Evolutionary conservation across 352 stramenopile genomes (phyloP), one percentile per base, ranked within the genome.

Genomic region (Globisporangium spinosum): DNA sequence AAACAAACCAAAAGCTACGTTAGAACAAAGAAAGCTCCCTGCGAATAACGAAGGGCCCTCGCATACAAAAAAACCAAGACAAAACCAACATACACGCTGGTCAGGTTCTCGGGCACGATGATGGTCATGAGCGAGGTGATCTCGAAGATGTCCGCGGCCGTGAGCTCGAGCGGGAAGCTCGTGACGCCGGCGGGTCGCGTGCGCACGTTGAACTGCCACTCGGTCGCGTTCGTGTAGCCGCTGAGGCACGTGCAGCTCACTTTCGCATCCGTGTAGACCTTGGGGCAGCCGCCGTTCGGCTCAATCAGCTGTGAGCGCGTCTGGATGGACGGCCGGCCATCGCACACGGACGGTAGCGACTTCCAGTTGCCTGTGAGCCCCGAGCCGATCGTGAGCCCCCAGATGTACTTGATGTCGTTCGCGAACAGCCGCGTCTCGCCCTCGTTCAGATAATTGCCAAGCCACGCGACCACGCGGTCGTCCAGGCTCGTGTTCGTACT

Each of bases 351-450:
- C 22, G 78, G 78, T 34, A 87, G 64, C 51, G 71, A 71, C 63
- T 84, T 80, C 78, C 78, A 86, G 61, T 86, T 86, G 60, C 74
- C 74, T 35, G 75, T 83, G 49, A 87, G 75, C 32, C 73, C 79
- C 60, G 70, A 77, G 54, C 77, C 72, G 66, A 87, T 87, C 25
- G 77, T 76, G 67, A 62, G 71, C 34, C 71, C 75, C 75, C 78
- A 87, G 4, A 87, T 73, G 45, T 69, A 76, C 68, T 87, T 87
- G 68, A 87, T 81, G 57, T 87, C 78, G 65, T 82, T 84, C n/a
- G 73, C 68, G 70, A 87, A 84, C 13, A 84, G 71, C 13, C 78
- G 69, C 66, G 78, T 83, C 71, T 87, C 78, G 54, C 78, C 78
- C 58, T 87, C 78, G 22, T 77, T 64, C 60, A 87, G 63, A 69